Evolutionary conservation across 495 filamentous ascomycete genomes (phyloP), one percentile per base, ranked within the genome.

Genomic region (Parmelia sp.): DNA sequence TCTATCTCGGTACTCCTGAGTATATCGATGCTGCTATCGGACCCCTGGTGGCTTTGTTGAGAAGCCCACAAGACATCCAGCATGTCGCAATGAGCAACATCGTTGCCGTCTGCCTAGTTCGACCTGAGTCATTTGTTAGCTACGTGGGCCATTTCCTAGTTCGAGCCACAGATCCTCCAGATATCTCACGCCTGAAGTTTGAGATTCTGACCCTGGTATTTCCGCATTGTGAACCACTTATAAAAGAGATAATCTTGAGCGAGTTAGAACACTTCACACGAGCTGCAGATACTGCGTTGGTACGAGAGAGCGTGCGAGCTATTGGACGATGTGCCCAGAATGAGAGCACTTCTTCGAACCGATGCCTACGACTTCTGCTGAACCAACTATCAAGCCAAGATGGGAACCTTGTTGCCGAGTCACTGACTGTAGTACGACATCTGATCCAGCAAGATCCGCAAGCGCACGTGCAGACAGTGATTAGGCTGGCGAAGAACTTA

Each of bases 191-290:
- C 58, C 81, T 97, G 25, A 98, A 98, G 73, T 82, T 98, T 27
- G 94, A 98, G 70, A 75, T 93, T 7, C 81, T 97, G 29, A 91
- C 94, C 0, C 80, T 97, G 61, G 83, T 97, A 58, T 98, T 97
- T 70, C 91, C 93, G 0, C 80, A 94, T 68, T 86, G 85, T 69
- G 87, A 88, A 25, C 71, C 82, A 8, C 86, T 91, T 60, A 79
- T 88, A 33, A 92, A 95, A 72, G 86, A 87, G 57, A 82, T 97
- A 2, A 90, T 98, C 29, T 83, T 97, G 49, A 90, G 86, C 64
- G 94, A 98, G 69, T 81, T 98, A 4, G 90, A 94, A 69, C 93
- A 97, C 73, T 96, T 97, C 72, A 91, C 90, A 3, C 84, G 86
- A 58, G 83, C 88, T 9, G 79, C 86, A 33, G 86, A 95, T 68